phyloP scores from a whole-genome alignment of 306 rosid genomes.

The Prunus dulcis region DNA sequence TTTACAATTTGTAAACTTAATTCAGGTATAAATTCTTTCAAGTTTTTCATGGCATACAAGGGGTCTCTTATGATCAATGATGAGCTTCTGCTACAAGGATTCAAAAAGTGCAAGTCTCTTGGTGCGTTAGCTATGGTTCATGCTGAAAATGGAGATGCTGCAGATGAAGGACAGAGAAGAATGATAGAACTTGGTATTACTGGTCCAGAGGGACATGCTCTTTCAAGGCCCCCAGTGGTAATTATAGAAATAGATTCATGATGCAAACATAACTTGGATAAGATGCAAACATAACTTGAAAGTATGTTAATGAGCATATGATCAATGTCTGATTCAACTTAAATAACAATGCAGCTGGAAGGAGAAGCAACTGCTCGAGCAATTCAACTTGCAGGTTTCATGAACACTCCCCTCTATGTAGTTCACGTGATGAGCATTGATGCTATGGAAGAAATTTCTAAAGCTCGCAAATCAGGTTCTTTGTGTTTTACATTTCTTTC shows the following conservation, averaged over 20 bases:
- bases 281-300: background rate
- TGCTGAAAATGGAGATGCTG: conserved; percentile 98
- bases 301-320: background rate
- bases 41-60: conserved; percentile 95
- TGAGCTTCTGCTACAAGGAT: conserved; percentile 81
- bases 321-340: conserved; percentile 26
- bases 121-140: conserved; percentile 99
- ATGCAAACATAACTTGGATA: conserved; percentile 6
- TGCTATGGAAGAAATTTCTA: conserved; percentile 94
- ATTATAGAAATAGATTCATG: conserved; percentile 11
- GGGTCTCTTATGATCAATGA: conserved; percentile 80
- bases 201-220: conserved; percentile 96
- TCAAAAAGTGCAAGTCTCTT: conserved; percentile 86
- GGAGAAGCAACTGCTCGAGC: conserved; percentile 97
- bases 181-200: conserved; percentile 94
- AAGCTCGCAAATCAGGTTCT: conserved; percentile 83
- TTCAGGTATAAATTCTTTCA: conserved; percentile 89
- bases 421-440: conserved; percentile 99
- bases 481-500: conserved; percentile 1
- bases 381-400: conserved; percentile 73
- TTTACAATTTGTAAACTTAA: conserved; percentile 10
- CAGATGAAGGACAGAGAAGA: conserved; percentile 77
- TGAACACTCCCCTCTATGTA: conserved; percentile 84
- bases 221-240: conserved; percentile 91
- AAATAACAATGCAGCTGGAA: conserved; percentile 58